Evolutionary conservation across 1,284 basidiomycete genomes (phyloP), one percentile per base, ranked within the genome.

Genomic region (Anthracocystis walkeri): DNA sequence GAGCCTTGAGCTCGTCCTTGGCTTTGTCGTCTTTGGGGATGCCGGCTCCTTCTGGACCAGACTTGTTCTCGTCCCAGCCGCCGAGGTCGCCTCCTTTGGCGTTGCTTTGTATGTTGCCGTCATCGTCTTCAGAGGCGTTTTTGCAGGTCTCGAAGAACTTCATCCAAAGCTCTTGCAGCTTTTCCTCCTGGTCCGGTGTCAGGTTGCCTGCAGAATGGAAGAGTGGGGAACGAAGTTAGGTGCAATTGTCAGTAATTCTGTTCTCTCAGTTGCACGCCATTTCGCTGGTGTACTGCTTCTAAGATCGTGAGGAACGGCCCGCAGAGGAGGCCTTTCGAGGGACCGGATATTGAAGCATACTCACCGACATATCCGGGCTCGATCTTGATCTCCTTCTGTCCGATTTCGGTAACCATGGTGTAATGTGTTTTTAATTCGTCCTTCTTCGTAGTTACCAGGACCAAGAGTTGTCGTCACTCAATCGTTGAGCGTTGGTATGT

Each of bases 81-180:
- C 54, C 64, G 2, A 73, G 62, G 18, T 74, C 65, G 40, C 58
- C 69, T 10, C 58, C 58, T 1, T 55, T 65, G n/a, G 58, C 65
- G 38, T 61, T 75, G 21, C 44, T 23, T 14, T 58, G 29, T 23
- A 46, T 56, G 21, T 67, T 21, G 20, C 41, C 49, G 27, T 66
- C 53, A 16, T 65, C 58, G 27, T 70, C 76, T 27, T 75, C 75
- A 41, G 69, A 66, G 16, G 67, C 72, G 25, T 79, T 75, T 12
- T 75, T 72, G 52, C 77, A 68, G 20, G 53, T 42, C 20, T 73
- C 63, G 35, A 81, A 77, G 62, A 81, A 75, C 54, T 82, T 78
- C 61, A 67, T 58, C 85, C 85, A 86, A 29, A 85, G 78, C 61
- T 79, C 65, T 38, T 80, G 80, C 42, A 87, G 82, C 51, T 81